Base-by-base conservation (phyloP, 306 rosid genomes). In the Gynostemma pentaphyllum region DNA sequence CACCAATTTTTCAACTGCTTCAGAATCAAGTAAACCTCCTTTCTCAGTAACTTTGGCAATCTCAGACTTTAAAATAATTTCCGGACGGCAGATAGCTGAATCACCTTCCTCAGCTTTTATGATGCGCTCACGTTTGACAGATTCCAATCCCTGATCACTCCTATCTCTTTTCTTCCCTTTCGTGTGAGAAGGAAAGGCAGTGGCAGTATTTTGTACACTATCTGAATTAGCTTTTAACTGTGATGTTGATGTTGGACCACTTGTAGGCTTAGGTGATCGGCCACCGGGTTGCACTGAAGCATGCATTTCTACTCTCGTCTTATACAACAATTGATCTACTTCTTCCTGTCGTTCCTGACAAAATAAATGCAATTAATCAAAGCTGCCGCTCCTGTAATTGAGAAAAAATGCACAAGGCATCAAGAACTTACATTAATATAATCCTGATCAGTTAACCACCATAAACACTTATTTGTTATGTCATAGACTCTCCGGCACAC, bases 91-190 rank as follows among this genome's bases (percentile, higher is more conserved):
- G 12, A 73, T 85, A 67, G 81, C 82, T 74, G 84, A 83, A 57
- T 90, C 97, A 34, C 84, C 97, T 75, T 85, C 95, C 9, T 90
- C 95, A 47, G 68, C 29, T 72, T 85, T 87, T 14, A 54, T 29
- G 39, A 67, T 51, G 13, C 88, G 85, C 50, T 90, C 97, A 15
- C 90, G 83, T 75, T 87, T 90, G n/a, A 71, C 79, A 56, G 82
- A 78, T 40, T 87, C 95, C 54, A 77, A 78, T 21, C 87, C 83
- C 69, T 79, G 95, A 49, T 90, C 94, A 70, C 80, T 86, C 39
- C 94, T 72, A 27, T 87, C 97, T 78, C 97, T 87, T 57, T 90
- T 90, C 71, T 90, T 90, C 3, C 90, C 94, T 75, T 87, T 87
- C 15, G 76, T 80, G 68, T 79, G 88, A 30, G 75, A 81, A 69